These are phyloP conservation scores for Capsicum pubescens DNA, from an alignment of 257 asterid genomes.

Conservation along the genomic window DNA sequence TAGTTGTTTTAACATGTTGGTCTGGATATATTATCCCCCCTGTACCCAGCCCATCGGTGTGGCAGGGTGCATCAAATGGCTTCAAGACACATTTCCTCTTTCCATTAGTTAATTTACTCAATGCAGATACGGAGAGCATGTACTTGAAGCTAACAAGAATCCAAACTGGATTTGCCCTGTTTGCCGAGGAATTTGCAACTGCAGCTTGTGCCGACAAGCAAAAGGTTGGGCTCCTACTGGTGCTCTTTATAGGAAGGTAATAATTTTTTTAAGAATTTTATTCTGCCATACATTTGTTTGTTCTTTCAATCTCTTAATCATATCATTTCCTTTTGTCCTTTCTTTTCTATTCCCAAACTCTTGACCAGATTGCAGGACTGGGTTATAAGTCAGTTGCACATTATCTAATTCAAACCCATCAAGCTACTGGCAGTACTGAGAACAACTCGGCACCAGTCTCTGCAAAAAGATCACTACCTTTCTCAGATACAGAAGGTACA, in stretches of 20 bases:
- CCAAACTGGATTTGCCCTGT: slow-evolving; percentile 89
- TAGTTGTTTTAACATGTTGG: not conserved
- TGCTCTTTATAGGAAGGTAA: slow-evolving; percentile 76
- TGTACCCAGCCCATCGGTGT: not conserved
- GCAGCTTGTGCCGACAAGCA: slow-evolving; percentile 94
- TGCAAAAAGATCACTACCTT: slow-evolving; percentile 79
- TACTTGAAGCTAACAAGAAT: slow-evolving; percentile 83
- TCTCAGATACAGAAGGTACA: slow-evolving; percentile 47
- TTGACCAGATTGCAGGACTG: slow-evolving; percentile 59
- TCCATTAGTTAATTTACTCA: not conserved
- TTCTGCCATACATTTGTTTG: not conserved
- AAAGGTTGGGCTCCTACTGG: slow-evolving; percentile 99
- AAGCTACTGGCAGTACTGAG: slow-evolving; percentile 45
- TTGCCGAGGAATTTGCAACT: slow-evolving; percentile 97
- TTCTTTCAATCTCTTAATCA: not conserved
- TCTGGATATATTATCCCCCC: not conserved
- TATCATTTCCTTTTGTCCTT: not conserved
- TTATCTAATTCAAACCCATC: slow-evolving; percentile 86
- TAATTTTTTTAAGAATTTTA: not conserved
- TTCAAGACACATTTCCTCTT: not conserved
- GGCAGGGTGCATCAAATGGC: not conserved
- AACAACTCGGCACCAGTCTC: slow-evolving; percentile 49
- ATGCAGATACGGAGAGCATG: slow-evolving; percentile 90
- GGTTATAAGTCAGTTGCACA: slow-evolving; percentile 97
- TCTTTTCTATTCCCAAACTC: not conserved